Conservation (phyloP, 2,329 filamentous ascomycete species). For the Venturia pyrina region DNA sequence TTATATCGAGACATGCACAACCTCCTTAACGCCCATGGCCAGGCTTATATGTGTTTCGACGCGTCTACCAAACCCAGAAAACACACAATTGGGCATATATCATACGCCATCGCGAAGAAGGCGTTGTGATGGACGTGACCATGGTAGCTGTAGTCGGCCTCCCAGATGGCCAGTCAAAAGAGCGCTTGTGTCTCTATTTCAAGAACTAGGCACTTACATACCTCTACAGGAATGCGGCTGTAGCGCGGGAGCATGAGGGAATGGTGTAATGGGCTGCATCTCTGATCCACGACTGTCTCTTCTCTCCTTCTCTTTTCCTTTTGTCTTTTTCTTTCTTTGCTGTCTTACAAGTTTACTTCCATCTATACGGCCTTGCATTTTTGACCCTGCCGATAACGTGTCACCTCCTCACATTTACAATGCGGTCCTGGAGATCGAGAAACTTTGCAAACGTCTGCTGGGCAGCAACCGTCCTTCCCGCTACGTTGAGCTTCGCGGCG, state of each 20-base stretch:
- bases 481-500: background rate
- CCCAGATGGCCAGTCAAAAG: background rate
- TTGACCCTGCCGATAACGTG: background rate
- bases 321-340: background rate
- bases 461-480: background rate
- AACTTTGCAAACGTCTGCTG: background rate
- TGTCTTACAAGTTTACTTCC: background rate
- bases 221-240: conserved; percentile 1
- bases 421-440: conserved; percentile 3
- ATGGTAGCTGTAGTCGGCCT: background rate
- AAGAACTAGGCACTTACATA: background rate
- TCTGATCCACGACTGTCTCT: background rate
- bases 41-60: background rate
- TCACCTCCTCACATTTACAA: background rate
- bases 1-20: background rate
- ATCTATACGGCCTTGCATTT: background rate
- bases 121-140: background rate
- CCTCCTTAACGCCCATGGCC: background rate
- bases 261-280: background rate
- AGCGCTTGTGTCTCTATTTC: background rate
- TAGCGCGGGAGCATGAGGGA: background rate
- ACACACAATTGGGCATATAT: background rate
- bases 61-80: background rate
- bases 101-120: background rate
- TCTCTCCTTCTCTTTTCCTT: background rate